Percentiles rank a stretch among this genome's conserved stretches.
Evolutionary conservation across 106 monocot genomes (phyloP).

Genomic region (Iris macrosiphon): DNA sequence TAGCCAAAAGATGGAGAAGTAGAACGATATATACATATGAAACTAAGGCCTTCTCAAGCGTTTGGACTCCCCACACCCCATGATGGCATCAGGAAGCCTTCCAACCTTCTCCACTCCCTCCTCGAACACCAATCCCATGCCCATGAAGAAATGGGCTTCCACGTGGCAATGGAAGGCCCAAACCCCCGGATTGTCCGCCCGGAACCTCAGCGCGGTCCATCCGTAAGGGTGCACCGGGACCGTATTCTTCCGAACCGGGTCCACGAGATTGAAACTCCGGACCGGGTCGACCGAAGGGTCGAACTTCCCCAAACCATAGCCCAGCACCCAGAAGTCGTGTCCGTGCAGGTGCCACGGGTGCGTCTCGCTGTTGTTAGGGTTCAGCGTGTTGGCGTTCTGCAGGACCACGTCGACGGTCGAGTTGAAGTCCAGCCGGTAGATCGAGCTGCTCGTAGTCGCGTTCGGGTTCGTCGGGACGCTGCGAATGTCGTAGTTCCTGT

Average conservation of each 20-base stretch:
- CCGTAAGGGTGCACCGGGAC: conserved; percentile 65
- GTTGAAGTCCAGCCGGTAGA: conserved; percentile 42
- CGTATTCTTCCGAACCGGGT: conserved; percentile 91
- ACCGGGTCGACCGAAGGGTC: conserved; percentile 36
- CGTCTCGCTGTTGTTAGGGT: conserved; percentile 62
- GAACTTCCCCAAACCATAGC: conserved; percentile 65
- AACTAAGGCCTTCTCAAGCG: background rate
- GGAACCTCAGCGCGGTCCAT: conserved; percentile 84
- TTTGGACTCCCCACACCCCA: conserved; percentile 57
- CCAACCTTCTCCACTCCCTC: conserved; percentile 61
- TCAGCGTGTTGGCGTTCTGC: conserved; percentile 68
- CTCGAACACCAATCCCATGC: conserved; percentile 84
- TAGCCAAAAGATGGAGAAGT: no score
- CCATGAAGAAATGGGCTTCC: conserved; percentile 86
- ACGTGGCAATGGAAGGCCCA: conserved; percentile 97
- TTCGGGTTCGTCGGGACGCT: background rate
- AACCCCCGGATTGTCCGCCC: conserved; percentile 73
- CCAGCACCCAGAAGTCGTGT: conserved; percentile 96
- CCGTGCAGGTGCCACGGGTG: conserved; percentile 99
- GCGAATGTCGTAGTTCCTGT: conserved; percentile 34
- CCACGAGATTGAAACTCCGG: conserved; percentile 50
- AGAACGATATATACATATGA: no score
- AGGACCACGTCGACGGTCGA: conserved; percentile 66
- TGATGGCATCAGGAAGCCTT: conserved; percentile 40
- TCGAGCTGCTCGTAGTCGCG: conserved; percentile 29